Evolutionary conservation across 108 stramenopile species (phyloP).

Genomic region (Nitzschia inconspicua): DNA sequence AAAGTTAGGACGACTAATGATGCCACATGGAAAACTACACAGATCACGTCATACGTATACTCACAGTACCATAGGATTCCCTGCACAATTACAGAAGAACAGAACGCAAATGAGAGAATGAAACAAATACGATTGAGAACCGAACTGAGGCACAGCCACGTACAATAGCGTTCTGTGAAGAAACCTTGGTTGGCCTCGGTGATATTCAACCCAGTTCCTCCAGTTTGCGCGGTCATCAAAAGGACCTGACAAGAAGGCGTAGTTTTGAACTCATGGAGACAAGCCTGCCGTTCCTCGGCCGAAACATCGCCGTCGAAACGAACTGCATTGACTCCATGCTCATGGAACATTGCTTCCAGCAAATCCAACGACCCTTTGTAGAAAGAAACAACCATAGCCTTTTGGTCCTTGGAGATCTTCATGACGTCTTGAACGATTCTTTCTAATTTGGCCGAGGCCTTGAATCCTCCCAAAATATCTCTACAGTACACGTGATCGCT

Average conservation of each 20-base stretch:
- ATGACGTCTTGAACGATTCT: conserved; percentile 26
- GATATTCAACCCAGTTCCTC: conserved; percentile 47
- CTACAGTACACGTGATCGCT: conserved; percentile 10
- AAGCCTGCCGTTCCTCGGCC: conserved; percentile 11
- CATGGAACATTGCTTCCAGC: conserved; percentile 37
- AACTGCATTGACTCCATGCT: conserved; percentile 25
- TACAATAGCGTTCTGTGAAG: conserved; percentile 38
- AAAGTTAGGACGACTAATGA: background rate
- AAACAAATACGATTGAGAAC: conserved; percentile 4
- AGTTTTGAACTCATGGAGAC: conserved; percentile 35
- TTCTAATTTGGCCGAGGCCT: conserved; percentile 38
- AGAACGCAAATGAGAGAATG: background rate
- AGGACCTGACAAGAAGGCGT: conserved; percentile 22
- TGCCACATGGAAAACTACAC: background rate
- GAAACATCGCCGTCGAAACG: conserved; percentile 49
- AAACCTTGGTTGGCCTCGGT: conserved; percentile 35
- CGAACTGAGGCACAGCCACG: conserved; percentile 12
- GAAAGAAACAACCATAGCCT: conserved; percentile 35
- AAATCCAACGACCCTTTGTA: conserved; percentile 44
- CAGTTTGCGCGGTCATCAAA: conserved; percentile 39
- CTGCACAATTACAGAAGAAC: background rate
- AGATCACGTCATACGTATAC: background rate
- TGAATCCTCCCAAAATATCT: conserved; percentile 26
- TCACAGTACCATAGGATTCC: background rate
- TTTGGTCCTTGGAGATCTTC: conserved; percentile 28